Percentiles rank a stretch among this genome's conserved stretches.
Evolutionary conservation across 1,139 yeast species (phyloP).

Genomic region (Protomyces gravidus): DNA sequence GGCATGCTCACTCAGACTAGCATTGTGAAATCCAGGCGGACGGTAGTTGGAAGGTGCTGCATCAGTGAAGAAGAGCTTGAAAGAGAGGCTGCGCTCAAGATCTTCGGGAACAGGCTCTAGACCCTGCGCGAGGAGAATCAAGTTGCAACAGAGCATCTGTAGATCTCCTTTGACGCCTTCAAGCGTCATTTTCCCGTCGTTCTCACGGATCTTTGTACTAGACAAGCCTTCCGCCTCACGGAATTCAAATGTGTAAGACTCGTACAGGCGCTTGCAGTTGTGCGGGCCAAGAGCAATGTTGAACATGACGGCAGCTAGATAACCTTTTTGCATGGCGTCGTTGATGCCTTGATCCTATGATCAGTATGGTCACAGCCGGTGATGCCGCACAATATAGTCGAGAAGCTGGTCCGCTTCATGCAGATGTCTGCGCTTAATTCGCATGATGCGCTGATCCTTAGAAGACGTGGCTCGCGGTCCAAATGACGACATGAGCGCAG

Average conservation of each 20-base stretch:
- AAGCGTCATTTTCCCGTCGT: constrained; percentile 4
- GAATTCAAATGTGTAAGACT: constrained; percentile 51
- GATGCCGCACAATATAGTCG: constrained; percentile 47
- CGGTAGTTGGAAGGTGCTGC: constrained; percentile 49
- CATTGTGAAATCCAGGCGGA: constrained; percentile 49
- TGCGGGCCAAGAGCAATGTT: constrained; percentile 46
- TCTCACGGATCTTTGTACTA: neutral
- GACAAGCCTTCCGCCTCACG: neutral
- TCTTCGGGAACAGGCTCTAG: constrained; percentile 48
- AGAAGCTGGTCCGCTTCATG: constrained; percentile 48
- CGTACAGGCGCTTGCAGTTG: constrained; percentile 45
- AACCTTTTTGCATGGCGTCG: constrained; percentile 46
- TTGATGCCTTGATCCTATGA: constrained; percentile 45
- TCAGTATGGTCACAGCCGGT: neutral
- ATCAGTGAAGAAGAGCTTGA: constrained; percentile 51
- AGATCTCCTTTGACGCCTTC: constrained; percentile 44
- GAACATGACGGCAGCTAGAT: constrained; percentile 48
- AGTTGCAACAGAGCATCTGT: constrained; percentile 49
- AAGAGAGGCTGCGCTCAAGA: constrained; percentile 44
- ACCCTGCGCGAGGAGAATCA: constrained; percentile 52
- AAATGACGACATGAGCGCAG: neutral
- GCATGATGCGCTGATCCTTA: constrained; percentile 41
- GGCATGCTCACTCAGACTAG: constrained; percentile 39
- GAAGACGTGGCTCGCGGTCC: neutral
- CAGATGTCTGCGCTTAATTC: constrained; percentile 47